Percentiles rank a stretch among this genome's conserved stretches.
These are phyloP conservation scores for Allantophomopsis cytisporea DNA, from an alignment of 2,329 filamentous ascomycete genomes.

Conservation along the genomic window DNA sequence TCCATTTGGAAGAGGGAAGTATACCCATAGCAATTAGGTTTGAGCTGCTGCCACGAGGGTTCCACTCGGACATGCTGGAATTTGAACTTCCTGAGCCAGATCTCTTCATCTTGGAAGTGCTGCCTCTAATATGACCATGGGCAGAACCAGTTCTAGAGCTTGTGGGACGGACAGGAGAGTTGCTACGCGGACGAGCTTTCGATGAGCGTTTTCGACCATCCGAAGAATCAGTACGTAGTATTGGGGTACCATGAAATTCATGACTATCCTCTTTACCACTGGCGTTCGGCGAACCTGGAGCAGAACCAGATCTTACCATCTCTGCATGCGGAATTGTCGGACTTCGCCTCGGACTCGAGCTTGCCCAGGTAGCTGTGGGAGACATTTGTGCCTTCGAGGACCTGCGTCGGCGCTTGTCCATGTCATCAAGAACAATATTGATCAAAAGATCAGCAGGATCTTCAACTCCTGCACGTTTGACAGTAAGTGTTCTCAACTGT, in stretches of 20 bases:
- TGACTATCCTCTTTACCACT: conserved; percentile 17
- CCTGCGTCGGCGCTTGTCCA: conserved; percentile 78
- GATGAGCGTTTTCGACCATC: conserved; percentile 27
- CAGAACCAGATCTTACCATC: conserved; percentile 51
- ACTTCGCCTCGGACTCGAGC: conserved; percentile 45
- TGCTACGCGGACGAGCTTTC: conserved; percentile 50
- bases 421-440: conserved; percentile 90
- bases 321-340: conserved; percentile 52
- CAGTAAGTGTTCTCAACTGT: conserved; percentile 75
- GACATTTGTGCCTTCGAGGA: conserved; percentile 79
- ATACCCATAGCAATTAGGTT: conserved; percentile 61
- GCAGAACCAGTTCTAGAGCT: conserved; percentile 54
- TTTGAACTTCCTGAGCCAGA: conserved; percentile 90
- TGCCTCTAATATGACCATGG: conserved; percentile 48
- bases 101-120: conserved; percentile 58
- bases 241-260: conserved; percentile 9
- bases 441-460: conserved; percentile 84
- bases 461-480: conserved; percentile 79
- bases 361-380: conserved; percentile 57
- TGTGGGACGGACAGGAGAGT: conserved; percentile 65
- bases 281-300: conserved; percentile 48
- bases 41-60: conserved; percentile 57
- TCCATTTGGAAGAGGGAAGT: conserved; percentile 81
- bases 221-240: conserved; percentile 16
- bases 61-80: conserved; percentile 56